phyloP scores from a whole-genome alignment of 495 filamentous ascomycete species.

The Talaromyces stipitatus region DNA sequence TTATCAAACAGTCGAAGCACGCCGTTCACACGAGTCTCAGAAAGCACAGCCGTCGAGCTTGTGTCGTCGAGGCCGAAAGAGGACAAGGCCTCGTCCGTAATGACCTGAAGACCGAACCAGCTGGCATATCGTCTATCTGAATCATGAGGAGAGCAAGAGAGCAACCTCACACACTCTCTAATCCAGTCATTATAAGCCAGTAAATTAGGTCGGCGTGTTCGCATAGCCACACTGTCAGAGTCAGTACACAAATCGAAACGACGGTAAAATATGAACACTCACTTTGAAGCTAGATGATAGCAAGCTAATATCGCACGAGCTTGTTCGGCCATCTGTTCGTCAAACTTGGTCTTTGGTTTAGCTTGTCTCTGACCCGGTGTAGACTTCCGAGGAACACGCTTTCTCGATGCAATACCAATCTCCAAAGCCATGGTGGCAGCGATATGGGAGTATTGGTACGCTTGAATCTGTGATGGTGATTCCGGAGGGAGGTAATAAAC shows the following conservation, averaged over 20 bases:
- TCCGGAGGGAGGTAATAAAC: constrained; percentile 44
- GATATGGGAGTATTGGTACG: constrained; percentile 49
- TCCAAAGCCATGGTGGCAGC: constrained; percentile 48
- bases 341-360: constrained; percentile 8
- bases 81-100: constrained; percentile 39
- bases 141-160: constrained; percentile 28
- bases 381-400: constrained; percentile 14
- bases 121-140: constrained; percentile 33
- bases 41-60: constrained; percentile 28
- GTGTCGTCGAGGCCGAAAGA: constrained; percentile 46
- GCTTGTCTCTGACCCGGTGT: constrained; percentile 11
- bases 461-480: constrained; percentile 38
- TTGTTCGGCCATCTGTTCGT: constrained; percentile 32
- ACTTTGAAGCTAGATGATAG: constrained; percentile 40
- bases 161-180: constrained; percentile 33
- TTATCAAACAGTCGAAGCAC: constrained; percentile 43
- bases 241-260: background rate
- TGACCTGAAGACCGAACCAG: constrained; percentile 40
- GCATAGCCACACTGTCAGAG: constrained; percentile 37
- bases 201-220: constrained; percentile 41
- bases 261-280: constrained; percentile 8
- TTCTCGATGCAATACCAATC: constrained; percentile 38
- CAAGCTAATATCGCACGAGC: constrained; percentile 38
- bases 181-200: constrained; percentile 44
- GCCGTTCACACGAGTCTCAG: constrained; percentile 37